Conservation (phyloP, 2,329 filamentous ascomycete genomes). For the Tolypocladium paradoxum region DNA sequence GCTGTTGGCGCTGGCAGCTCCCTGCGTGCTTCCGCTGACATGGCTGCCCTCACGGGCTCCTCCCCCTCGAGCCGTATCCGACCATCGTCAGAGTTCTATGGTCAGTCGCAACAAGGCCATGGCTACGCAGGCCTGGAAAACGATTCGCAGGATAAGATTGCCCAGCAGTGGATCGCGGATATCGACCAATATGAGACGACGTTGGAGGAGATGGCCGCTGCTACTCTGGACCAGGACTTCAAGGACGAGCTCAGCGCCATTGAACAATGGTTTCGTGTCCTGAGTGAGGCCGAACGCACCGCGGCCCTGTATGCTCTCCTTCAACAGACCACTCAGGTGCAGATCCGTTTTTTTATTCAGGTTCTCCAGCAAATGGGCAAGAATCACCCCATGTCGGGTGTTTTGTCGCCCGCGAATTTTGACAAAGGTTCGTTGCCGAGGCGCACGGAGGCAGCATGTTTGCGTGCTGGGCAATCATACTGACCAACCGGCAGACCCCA, state of each 20-base stretch:
- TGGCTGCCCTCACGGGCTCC: slow-evolving; percentile 67
- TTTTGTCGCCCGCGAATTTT: slow-evolving; percentile 89
- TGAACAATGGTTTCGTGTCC: slow-evolving; percentile 97
- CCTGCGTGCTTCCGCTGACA: slow-evolving; percentile 90
- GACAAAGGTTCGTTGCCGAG: slow-evolving; percentile 66
- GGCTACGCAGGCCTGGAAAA: slow-evolving; percentile 57
- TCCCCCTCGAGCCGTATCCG: slow-evolving; percentile 69
- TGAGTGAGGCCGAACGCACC: slow-evolving; percentile 93
- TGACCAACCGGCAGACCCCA: slow-evolving; percentile 56
- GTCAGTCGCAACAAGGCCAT: slow-evolving; percentile 58
- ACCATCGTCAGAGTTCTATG: slow-evolving; percentile 91
- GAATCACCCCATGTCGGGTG: slow-evolving; percentile 91
- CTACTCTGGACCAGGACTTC: slow-evolving; percentile 98
- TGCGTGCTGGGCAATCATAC: not conserved
- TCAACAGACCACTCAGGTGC: slow-evolving; percentile 97
- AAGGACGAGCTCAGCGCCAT: slow-evolving; percentile 98
- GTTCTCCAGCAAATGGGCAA: slow-evolving; percentile 98
- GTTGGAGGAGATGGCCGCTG: slow-evolving; percentile 95
- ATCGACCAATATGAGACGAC: slow-evolving; percentile 99
- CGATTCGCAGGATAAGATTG: slow-evolving; percentile 84
- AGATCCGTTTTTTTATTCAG: slow-evolving; percentile 98
- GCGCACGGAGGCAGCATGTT: not conserved
- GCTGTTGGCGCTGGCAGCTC: slow-evolving; percentile 70
- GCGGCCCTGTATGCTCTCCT: slow-evolving; percentile 90
- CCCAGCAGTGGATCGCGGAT: slow-evolving; percentile 97